Evolutionary conservation across 495 filamentous ascomycete species (phyloP).

Genomic region (Podospora comata): DNA sequence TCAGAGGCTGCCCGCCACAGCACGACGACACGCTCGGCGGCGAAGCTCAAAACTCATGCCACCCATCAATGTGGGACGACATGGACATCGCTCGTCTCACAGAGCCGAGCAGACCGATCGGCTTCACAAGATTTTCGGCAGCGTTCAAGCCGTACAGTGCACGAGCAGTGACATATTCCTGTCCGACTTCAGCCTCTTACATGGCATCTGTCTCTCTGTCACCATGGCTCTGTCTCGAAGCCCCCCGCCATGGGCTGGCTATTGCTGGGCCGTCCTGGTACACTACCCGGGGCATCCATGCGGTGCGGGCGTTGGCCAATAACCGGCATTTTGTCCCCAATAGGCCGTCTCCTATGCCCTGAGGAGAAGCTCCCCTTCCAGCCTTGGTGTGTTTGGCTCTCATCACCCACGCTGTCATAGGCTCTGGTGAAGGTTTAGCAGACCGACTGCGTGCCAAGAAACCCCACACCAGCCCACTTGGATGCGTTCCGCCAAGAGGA

Average conservation of each 20-base stretch:
- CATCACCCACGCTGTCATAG: background rate
- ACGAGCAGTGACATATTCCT: background rate
- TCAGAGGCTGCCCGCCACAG: background rate
- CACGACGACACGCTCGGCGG: too few relatives aligned
- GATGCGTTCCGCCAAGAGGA: conserved; percentile 6
- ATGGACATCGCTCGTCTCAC: background rate
- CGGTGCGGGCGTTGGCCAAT: background rate
- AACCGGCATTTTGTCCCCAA: background rate
- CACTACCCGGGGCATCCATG: background rate
- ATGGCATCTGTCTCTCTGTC: too few relatives aligned
- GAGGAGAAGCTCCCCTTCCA: background rate
- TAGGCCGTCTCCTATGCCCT: background rate
- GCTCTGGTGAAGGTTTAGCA: too few relatives aligned
- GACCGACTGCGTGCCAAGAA: conserved; percentile 4
- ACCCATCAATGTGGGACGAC: background rate
- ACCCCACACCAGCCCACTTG: conserved; percentile 14
- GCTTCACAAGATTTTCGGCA: background rate
- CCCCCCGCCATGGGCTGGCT: background rate
- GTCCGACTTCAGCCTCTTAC: background rate
- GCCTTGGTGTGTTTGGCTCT: background rate
- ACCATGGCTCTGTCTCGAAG: background rate
- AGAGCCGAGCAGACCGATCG: background rate
- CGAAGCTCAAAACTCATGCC: too few relatives aligned
- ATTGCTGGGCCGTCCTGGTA: background rate
- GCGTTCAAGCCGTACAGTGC: background rate